Percentiles rank a stretch among this genome's conserved stretches.
Conservation (phyloP, 2,329 filamentous ascomycete genomes). For the Xylariaceae sp. region DNA sequence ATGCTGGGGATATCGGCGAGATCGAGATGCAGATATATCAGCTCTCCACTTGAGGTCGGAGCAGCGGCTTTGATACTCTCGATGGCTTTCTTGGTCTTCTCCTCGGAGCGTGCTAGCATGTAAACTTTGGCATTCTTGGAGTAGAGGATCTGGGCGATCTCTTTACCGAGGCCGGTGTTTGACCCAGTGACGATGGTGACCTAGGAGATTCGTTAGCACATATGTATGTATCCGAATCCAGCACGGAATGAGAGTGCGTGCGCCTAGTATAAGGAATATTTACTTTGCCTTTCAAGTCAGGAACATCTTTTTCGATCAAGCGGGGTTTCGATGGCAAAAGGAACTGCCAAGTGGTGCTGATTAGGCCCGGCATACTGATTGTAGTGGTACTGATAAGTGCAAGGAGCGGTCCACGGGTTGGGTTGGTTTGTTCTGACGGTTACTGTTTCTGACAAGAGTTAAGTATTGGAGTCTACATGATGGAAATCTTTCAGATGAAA, state of each 20-base stretch:
- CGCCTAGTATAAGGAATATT: background rate
- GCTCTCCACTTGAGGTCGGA: slow-evolving; percentile 31
- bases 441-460: background rate
- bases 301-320: slow-evolving; percentile 19
- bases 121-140: slow-evolving; percentile 56
- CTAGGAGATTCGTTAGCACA: slow-evolving; percentile 10
- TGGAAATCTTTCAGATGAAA: background rate
- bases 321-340: slow-evolving; percentile 29
- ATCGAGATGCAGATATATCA: slow-evolving; percentile 35
- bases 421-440: background rate
- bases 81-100: slow-evolving; percentile 23
- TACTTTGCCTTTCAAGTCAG: slow-evolving; percentile 23
- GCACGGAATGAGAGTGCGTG: background rate
- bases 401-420: background rate
- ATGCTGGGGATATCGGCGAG: slow-evolving; percentile 34
- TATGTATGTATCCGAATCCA: background rate
- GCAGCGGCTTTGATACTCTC: slow-evolving; percentile 19
- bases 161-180: slow-evolving; percentile 48
- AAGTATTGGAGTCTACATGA: background rate
- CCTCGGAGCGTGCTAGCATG: slow-evolving; percentile 49
- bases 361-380: background rate
- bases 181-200: slow-evolving; percentile 51
- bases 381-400: slow-evolving; percentile 1
- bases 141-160: slow-evolving; percentile 57
- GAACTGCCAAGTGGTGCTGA: slow-evolving; percentile 17